phyloP scores from a whole-genome alignment of 108 stramenopile species.

The Ochromonas danica region DNA sequence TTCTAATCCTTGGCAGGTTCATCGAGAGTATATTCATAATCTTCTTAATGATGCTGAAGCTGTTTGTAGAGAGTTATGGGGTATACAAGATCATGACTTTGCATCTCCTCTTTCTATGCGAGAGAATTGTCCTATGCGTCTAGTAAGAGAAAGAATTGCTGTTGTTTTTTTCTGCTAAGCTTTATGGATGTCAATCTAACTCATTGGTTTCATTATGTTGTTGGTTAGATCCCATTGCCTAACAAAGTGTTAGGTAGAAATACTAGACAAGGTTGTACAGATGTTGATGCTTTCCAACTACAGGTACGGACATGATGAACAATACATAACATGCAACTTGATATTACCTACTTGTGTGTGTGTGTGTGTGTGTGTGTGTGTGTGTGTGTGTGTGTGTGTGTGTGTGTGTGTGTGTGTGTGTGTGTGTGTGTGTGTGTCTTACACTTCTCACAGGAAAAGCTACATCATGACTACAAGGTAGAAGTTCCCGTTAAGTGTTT shows the following conservation, averaged over 20 bases:
- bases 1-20: not conserved
- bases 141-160: not conserved
- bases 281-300: constrained; percentile 20
- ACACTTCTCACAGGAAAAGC: not conserved
- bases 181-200: not conserved
- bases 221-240: constrained; percentile 3
- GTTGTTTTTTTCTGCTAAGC: not conserved
- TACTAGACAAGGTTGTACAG: not conserved
- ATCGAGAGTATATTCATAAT: not conserved
- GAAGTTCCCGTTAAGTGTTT: constrained; percentile 21
- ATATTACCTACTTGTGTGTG: no score
- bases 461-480: constrained; percentile 2
- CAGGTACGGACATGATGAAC: not conserved
- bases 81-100: not conserved
- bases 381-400: no score
- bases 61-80: not conserved
- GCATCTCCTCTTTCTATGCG: not conserved
- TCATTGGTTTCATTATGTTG: not conserved
- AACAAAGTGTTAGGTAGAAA: not conserved
- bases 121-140: not conserved
- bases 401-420: no score
- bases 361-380: no score
- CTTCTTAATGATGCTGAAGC: not conserved
- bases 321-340: not conserved
- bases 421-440: no score